Base-by-base conservation (phyloP, 257 asterid genomes). In the Plantago ovata region DNA sequence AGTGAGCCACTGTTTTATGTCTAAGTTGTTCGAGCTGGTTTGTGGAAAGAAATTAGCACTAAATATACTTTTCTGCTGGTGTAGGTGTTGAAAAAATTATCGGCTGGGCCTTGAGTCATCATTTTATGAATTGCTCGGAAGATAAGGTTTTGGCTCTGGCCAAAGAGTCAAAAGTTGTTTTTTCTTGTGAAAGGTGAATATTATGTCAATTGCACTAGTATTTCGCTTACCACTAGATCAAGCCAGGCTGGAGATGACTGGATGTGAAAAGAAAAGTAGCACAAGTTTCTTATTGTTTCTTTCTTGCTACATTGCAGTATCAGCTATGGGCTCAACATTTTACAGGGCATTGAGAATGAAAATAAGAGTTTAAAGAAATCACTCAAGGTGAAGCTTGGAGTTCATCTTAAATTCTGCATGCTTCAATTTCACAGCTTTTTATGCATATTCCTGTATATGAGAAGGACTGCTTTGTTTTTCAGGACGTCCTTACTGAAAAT, bases 21-120 rank as follows among this genome's bases (percentile, higher is more conserved):
- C 6, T 28, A 4, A 28, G 36, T 8, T 28, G 36, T 28, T 28
- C 36, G 7, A 28, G 36, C 36, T 28, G 36, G 36, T 28, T 28
- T 28, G 36, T 28, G 36, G 36, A 28, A 4, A 28, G 2, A 28
- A 28, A 28, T 28, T 3, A 8, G 36, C 36, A 28, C 0, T 28
- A 28, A 28, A 3, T 6, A 28, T 28, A 28, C 62, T 58, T 38
- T 63, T 66, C 69, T 60, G 43, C 28, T 72, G 60, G 54, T 78
- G 59, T 73, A 90, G 97, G 79, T 48, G 83, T 79, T 45, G 95
- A 81, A 75, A 48, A 89, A 66, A 81, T 79, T 38, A 56, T 84
- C 49, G 94, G 94, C 49, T 89, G 95, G 97, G 94, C 89, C 69
- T 55, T 85, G 32, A 78, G 85, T 69, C 81, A 89, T 81, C 92